Conservation (phyloP, 352 stramenopile genomes). For the Phytopythium mirpurense region DNA sequence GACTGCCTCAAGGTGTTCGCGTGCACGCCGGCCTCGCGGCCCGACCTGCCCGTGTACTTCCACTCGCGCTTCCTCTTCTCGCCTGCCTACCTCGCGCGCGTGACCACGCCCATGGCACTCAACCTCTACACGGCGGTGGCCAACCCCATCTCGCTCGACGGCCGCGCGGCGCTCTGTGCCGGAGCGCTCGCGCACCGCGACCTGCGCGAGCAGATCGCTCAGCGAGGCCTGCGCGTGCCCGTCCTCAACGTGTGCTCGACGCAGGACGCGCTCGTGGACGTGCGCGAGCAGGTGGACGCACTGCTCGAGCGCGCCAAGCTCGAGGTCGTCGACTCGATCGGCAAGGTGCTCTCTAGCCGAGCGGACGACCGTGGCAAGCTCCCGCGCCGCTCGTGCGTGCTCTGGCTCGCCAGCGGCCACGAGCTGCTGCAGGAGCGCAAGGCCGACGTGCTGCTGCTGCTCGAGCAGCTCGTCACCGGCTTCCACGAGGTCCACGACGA, state of each 20-base stretch:
- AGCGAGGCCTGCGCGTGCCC: slow-evolving; percentile 57
- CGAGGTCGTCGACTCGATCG: slow-evolving; percentile 74
- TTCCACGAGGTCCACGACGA: slow-evolving; percentile 91
- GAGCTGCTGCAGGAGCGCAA: slow-evolving; percentile 94
- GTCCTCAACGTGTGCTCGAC: slow-evolving; percentile 87
- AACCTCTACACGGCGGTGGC: slow-evolving; percentile 95
- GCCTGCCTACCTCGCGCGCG: slow-evolving; percentile 84
- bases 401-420: slow-evolving; percentile 91
- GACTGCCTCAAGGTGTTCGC: slow-evolving; percentile 93
- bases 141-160: slow-evolving; percentile 91
- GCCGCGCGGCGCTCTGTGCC: slow-evolving; percentile 86
- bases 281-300: slow-evolving; percentile 66
- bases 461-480: slow-evolving; percentile 92
- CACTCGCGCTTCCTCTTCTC: slow-evolving; percentile 94
- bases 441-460: slow-evolving; percentile 67
- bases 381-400: slow-evolving; percentile 27
- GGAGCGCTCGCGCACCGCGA: slow-evolving; percentile 86
- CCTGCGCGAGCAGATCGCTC: slow-evolving; percentile 28
- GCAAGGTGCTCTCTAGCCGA: slow-evolving; percentile 48
- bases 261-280: slow-evolving; percentile 84
- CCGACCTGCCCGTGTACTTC: slow-evolving; percentile 95
- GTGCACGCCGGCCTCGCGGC: slow-evolving; percentile 85
- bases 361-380: slow-evolving; percentile 9
- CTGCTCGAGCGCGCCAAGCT: slow-evolving; percentile 51
- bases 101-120: slow-evolving; percentile 92